Conservation (phyloP, 306 rosid species). For the Fagus sylvatica region DNA sequence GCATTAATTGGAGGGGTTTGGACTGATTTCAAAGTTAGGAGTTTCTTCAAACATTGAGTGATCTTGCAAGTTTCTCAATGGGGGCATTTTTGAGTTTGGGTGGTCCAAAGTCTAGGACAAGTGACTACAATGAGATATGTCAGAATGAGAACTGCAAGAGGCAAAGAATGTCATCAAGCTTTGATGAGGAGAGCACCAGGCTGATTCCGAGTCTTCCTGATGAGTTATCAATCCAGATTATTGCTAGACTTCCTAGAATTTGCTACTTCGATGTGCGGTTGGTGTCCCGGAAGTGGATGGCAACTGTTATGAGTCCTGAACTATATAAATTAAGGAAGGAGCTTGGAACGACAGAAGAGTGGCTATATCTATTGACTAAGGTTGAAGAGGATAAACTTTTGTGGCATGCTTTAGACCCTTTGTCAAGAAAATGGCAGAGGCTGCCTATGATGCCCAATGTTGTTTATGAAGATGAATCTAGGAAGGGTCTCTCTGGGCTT, state of each 20-base stretch:
- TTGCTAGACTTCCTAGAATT: constrained; percentile 85
- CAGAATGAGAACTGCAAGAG: constrained; percentile 61
- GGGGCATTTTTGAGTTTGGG: constrained; percentile 68
- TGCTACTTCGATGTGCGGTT: constrained; percentile 53
- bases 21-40: constrained; percentile 15
- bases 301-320: constrained; percentile 53
- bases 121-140: constrained; percentile 39
- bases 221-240: constrained; percentile 84
- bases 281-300: constrained; percentile 84
- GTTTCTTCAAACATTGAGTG: constrained; percentile 29
- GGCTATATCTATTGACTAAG: constrained; percentile 82
- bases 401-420: constrained; percentile 86
- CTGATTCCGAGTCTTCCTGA: constrained; percentile 86
- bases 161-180: constrained; percentile 58
- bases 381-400: constrained; percentile 59
- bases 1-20: background rate
- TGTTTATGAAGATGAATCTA: constrained; percentile 52
- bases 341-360: constrained; percentile 80
- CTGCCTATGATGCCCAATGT: constrained; percentile 74
- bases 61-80: constrained; percentile 46
- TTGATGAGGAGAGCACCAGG: constrained; percentile 62
- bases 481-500: constrained; percentile 52
- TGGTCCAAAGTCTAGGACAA: constrained; percentile 32
- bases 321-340: constrained; percentile 74
- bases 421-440: constrained; percentile 77